Percentiles rank a stretch among this genome's conserved stretches.
Conservation (phyloP, 2,329 filamentous ascomycete species). For the Claviceps maximensis region DNA sequence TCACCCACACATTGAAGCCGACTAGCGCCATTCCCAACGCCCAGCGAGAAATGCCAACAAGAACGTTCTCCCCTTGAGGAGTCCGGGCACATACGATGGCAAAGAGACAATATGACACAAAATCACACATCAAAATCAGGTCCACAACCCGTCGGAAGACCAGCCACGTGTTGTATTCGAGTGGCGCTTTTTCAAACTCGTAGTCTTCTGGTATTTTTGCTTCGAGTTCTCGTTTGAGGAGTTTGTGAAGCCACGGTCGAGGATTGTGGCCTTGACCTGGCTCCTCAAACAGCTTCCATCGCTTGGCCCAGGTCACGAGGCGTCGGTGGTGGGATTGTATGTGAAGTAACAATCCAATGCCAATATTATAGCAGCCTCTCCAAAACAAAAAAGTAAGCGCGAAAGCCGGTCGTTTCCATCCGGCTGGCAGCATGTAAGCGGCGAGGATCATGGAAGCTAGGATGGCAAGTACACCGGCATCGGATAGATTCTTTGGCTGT, state of each 20-base stretch:
- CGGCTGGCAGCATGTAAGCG: constrained; percentile 58
- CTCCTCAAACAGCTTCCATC: constrained; percentile 74
- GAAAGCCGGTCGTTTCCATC: constrained; percentile 62
- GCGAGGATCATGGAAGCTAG: constrained; percentile 61
- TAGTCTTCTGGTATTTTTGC: constrained; percentile 92
- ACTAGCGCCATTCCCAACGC: constrained; percentile 62
- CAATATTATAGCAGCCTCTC: constrained; percentile 83
- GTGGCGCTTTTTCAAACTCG: constrained; percentile 77
- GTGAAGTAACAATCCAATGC: constrained; percentile 80
- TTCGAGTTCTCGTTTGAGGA: constrained; percentile 82
- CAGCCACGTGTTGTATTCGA: constrained; percentile 99
- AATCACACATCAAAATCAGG: constrained; percentile 97
- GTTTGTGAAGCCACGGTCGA: constrained; percentile 65
- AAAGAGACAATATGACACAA: constrained; percentile 92
- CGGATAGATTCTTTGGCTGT: constrained; percentile 89
- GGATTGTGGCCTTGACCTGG: constrained; percentile 71
- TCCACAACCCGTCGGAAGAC: constrained; percentile 92
- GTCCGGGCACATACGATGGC: constrained; percentile 73
- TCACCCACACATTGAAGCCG: constrained; percentile 95
- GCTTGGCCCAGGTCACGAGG: constrained; percentile 76
- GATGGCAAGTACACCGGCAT: constrained; percentile 65
- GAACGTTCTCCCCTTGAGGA: constrained; percentile 56
- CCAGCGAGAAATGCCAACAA: constrained; percentile 67
- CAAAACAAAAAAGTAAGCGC: constrained; percentile 81
- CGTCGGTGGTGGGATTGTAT: constrained; percentile 82